Percentiles rank a stretch among this genome's conserved stretches.
Evolutionary conservation across 2,329 filamentous ascomycete species (phyloP).

Genomic region (Trichoderma citrinoviride): DNA sequence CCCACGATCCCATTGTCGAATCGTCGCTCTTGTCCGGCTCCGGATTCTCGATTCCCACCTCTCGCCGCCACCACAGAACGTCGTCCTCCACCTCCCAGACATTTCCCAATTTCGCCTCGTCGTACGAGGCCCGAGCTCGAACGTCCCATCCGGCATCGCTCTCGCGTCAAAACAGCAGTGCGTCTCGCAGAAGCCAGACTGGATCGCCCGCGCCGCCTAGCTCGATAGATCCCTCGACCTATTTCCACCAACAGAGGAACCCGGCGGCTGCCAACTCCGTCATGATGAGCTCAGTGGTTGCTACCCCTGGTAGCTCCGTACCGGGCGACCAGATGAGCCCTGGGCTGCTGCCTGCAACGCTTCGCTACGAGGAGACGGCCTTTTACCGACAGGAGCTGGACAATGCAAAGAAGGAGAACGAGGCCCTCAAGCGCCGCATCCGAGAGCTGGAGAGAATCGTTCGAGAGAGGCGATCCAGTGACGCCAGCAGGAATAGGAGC

Average conservation of each 20-base stretch:
- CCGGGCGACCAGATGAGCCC: conserved; percentile 48
- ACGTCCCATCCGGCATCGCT: conserved; percentile 45
- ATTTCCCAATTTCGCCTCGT: conserved; percentile 39
- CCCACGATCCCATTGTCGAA: conserved; percentile 48
- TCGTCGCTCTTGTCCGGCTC: conserved; percentile 55
- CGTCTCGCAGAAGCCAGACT: conserved; percentile 52
- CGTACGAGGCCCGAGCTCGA: conserved; percentile 43
- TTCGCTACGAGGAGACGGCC: conserved; percentile 61
- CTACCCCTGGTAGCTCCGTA: conserved; percentile 40
- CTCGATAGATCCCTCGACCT: conserved; percentile 44
- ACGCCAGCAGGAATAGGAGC: conserved; percentile 46
- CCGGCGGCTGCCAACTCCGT: conserved; percentile 35
- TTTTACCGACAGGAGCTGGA: conserved; percentile 61
- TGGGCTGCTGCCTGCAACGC: conserved; percentile 54
- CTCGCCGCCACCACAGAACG: conserved; percentile 56
- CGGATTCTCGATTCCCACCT: conserved; percentile 55
- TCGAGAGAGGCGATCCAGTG: conserved; percentile 47
- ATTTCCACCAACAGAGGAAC: conserved; percentile 49
- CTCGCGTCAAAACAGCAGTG: conserved; percentile 54
- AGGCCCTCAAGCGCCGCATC: conserved; percentile 58
- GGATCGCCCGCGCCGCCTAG: conserved; percentile 47
- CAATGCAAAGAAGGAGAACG: conserved; percentile 61
- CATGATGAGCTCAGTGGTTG: conserved; percentile 39
- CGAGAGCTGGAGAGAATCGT: conserved; percentile 60
- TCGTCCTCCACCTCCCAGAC: conserved; percentile 57